Percentiles rank a stretch among this genome's conserved stretches.
phyloP scores from a whole-genome alignment of 495 filamentous ascomycete genomes.

The Aspergillus affinis region DNA sequence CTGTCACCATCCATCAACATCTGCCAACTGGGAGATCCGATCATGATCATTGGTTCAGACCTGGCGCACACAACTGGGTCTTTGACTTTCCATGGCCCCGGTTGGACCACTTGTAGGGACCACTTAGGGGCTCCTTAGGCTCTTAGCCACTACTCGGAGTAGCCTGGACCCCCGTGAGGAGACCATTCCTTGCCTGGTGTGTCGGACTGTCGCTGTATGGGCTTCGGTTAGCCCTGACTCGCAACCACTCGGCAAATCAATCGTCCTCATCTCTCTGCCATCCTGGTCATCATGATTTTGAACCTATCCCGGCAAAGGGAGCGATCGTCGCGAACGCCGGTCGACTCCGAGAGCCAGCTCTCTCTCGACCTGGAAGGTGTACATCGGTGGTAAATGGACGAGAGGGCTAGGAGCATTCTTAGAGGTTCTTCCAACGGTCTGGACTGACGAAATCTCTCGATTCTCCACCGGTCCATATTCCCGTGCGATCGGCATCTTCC shows the following conservation, averaged over 20 bases:
- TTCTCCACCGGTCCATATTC: conserved; percentile 7
- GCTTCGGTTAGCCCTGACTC: neutral
- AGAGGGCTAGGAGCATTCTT: neutral
- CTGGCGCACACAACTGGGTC: neutral
- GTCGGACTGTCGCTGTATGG: neutral
- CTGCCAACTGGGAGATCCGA: neutral
- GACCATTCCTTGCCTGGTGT: neutral
- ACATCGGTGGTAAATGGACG: too few relatives aligned
- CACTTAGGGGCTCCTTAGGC: neutral
- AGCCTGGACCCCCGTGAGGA: neutral
- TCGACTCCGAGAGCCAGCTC: neutral
- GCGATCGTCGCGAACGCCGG: neutral
- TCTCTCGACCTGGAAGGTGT: neutral
- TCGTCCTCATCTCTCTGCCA: neutral
- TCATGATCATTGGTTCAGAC: neutral
- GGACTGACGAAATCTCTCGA: conserved; percentile 11
- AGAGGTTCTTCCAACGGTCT: conserved; percentile 1
- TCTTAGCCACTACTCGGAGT: too few relatives aligned
- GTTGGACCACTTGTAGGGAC: neutral
- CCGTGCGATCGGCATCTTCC: conserved; percentile 18
- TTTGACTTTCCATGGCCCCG: neutral
- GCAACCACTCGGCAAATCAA: neutral
- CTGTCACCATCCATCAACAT: neutral
- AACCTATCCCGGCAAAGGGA: neutral
- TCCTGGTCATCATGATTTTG: too few relatives aligned